A percentile compares a stretch with the other conserved stretches of the same genome.
These are phyloP conservation scores for Adiantum capillusveneris DNA, from an alignment of 75 land plant genomes.

Conservation along the genomic window DNA sequence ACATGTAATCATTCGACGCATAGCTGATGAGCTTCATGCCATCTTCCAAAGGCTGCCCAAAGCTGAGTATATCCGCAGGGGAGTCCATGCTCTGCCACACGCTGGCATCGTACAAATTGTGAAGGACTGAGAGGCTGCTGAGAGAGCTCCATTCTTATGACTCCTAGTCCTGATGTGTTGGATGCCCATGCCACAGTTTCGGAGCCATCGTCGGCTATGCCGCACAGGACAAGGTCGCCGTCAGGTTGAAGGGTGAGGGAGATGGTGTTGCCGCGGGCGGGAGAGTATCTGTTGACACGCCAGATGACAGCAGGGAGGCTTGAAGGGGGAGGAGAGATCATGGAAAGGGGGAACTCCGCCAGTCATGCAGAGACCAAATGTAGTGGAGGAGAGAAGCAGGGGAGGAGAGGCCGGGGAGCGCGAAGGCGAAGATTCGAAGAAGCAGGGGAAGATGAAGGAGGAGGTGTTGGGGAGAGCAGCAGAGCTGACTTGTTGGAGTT, in stretches of 20 bases:
- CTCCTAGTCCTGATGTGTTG: slow-evolving; percentile 3
- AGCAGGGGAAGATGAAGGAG: too few species aligned
- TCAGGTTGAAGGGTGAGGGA: slow-evolving; percentile 5
- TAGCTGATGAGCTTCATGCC: slow-evolving; percentile 5
- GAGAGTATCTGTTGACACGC: slow-evolving; percentile 4
- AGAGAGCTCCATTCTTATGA: background rate
- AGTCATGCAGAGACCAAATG: too few species aligned
- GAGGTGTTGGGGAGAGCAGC: too few species aligned
- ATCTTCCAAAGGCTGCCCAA: background rate
- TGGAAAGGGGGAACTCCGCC: too few species aligned
- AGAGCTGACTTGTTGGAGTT: too few species aligned
- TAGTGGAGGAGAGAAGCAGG: too few species aligned
- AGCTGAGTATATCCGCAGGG: background rate
- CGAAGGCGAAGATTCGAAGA: too few species aligned
- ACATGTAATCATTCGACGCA: too few species aligned
- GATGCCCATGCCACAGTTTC: slow-evolving; percentile 14
- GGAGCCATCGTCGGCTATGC: background rate
- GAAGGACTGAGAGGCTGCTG: background rate
- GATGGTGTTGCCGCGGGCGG: background rate
- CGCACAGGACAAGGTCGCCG: slow-evolving; percentile 10
- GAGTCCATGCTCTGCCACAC: slow-evolving; percentile 9
- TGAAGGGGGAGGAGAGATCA: too few species aligned
- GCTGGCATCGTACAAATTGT: background rate
- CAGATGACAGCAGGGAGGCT: background rate
- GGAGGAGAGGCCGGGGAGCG: too few species aligned